phyloP scores from a whole-genome alignment of 495 filamentous ascomycete genomes.

The Neurospora sp. region DNA sequence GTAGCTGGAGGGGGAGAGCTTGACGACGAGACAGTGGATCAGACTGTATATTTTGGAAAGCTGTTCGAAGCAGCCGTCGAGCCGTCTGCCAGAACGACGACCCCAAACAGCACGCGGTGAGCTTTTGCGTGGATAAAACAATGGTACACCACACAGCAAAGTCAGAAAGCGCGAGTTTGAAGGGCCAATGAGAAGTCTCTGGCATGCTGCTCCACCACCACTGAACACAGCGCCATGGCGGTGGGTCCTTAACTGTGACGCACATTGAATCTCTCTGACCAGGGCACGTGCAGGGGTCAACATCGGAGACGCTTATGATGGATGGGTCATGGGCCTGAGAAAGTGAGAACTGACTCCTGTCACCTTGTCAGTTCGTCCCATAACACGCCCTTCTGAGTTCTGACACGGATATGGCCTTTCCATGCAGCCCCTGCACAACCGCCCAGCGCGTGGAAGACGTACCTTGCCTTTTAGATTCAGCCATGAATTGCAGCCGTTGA shows the following conservation, averaged over 20 bases:
- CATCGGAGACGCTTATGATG: background rate
- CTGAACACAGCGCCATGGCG: background rate
- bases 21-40: background rate
- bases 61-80: background rate
- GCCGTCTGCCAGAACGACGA: background rate
- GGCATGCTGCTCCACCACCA: background rate
- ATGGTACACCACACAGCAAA: background rate
- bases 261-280: background rate
- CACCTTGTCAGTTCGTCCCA: background rate
- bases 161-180: background rate
- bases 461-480: background rate
- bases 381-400: background rate
- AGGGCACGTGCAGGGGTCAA: background rate
- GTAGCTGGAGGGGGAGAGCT: background rate
- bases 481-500: background rate
- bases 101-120: background rate
- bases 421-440: background rate
- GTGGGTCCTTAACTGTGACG: background rate
- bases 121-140: background rate
- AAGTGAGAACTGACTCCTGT: background rate
- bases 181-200: background rate
- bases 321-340: background rate
- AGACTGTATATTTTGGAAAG: background rate
- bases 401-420: background rate
- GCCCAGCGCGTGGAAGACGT: background rate